phyloP scores from a whole-genome alignment of 768 basidiomycete species.

The Hygrocybe coccinea region DNA sequence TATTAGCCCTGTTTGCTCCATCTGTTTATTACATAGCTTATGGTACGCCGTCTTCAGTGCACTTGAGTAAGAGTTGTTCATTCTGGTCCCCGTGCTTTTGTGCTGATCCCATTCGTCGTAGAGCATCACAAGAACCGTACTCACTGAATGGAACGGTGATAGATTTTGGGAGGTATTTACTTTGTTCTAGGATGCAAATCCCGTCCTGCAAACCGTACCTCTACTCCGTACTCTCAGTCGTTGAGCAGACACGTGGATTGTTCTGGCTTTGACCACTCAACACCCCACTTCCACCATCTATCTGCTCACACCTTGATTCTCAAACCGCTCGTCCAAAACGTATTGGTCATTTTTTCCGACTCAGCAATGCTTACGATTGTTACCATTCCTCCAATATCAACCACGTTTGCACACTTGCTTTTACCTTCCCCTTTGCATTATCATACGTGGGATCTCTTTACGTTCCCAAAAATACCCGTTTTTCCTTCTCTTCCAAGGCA shows the following conservation, averaged over 20 bases:
- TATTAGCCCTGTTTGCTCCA: slow-evolving; percentile 22
- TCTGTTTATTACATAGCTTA: neutral
- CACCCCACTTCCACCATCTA: too few species aligned
- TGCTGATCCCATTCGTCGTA: slow-evolving; percentile 32
- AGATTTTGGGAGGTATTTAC: neutral
- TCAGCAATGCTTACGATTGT: slow-evolving; percentile 27
- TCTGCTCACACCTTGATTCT: too few species aligned
- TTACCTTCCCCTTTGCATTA: slow-evolving; percentile 52
- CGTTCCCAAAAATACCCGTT: slow-evolving; percentile 58
- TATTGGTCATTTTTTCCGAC: too few species aligned
- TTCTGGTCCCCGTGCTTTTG: neutral
- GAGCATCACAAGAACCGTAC: slow-evolving; percentile 89
- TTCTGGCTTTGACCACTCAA: neutral
- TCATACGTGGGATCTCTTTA: slow-evolving; percentile 85
- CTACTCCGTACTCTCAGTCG: too few species aligned
- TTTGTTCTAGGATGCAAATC: neutral
- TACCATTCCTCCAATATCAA: slow-evolving; percentile 26
- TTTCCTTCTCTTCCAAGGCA: slow-evolving; percentile 42
- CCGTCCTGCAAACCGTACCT: neutral
- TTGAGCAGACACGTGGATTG: too few species aligned
- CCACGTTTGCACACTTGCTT: slow-evolving; percentile 45
- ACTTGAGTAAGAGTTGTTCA: slow-evolving; percentile 59
- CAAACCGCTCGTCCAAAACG: too few species aligned
- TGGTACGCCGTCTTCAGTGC: slow-evolving; percentile 49
- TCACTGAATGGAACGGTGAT: slow-evolving; percentile 42